Conservation (phyloP, 2,329 filamentous ascomycete species). For the Trichoderma sp. region DNA sequence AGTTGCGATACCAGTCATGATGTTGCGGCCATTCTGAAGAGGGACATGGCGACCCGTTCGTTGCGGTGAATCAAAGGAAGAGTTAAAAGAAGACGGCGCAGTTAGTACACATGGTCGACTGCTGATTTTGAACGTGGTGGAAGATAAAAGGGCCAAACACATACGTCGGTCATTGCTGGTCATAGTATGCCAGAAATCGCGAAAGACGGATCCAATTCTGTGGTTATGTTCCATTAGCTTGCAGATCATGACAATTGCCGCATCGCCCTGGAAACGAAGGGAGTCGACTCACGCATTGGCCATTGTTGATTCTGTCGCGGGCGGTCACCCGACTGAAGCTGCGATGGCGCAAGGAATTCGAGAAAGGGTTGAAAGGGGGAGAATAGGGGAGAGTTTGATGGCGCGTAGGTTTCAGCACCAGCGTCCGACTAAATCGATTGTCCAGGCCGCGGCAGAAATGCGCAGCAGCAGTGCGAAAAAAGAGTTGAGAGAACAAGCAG, state of each 20-base stretch:
- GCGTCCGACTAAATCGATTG: neutral
- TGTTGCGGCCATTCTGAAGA: slow-evolving; percentile 78
- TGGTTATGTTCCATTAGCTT: slow-evolving; percentile 6
- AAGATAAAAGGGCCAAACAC: slow-evolving; percentile 31
- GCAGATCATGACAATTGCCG: neutral
- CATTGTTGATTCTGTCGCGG: slow-evolving; percentile 23
- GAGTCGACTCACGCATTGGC: slow-evolving; percentile 27
- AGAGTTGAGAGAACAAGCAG: neutral
- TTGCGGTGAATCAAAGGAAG: slow-evolving; percentile 89
- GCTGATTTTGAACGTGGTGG: neutral
- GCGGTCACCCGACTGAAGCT: neutral
- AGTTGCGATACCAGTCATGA: slow-evolving; percentile 85
- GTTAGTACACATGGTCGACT: neutral
- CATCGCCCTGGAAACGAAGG: neutral
- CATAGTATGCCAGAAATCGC: slow-evolving; percentile 94
- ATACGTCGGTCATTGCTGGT: slow-evolving; percentile 69
- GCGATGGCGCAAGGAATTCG: neutral
- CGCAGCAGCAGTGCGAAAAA: neutral
- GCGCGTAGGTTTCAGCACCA: slow-evolving; percentile 9
- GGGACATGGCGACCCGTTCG: slow-evolving; percentile 88
- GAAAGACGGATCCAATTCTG: slow-evolving; percentile 72
- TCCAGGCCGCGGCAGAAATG: neutral
- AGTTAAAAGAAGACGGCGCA: slow-evolving; percentile 55
- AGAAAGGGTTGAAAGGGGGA: neutral
- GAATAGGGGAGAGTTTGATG: slow-evolving; percentile 1